Conservation (phyloP, 1,139 yeast genomes). For the Pichia cactophila region DNA sequence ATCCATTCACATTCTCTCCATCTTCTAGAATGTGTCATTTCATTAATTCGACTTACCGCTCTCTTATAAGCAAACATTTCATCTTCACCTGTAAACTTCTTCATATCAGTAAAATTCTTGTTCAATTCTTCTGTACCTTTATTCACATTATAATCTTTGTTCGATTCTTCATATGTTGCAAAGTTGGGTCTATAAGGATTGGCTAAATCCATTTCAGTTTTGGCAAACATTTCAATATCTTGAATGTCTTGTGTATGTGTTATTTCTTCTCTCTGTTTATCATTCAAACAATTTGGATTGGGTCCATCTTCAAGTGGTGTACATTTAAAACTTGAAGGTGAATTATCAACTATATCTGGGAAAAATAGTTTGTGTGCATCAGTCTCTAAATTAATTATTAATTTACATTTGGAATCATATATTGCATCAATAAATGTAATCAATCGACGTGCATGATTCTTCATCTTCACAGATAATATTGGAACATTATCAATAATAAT, state of each 20-base stretch:
- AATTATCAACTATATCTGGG: slow-evolving; percentile 33
- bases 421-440: slow-evolving; percentile 62
- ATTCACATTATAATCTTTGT: slow-evolving; percentile 19
- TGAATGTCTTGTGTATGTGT: slow-evolving; percentile 26
- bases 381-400: slow-evolving; percentile 44
- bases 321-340: slow-evolving; percentile 14
- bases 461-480: slow-evolving; percentile 46
- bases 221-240: slow-evolving; percentile 64
- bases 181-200: slow-evolving; percentile 68
- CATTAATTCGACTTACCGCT: slow-evolving; percentile 61
- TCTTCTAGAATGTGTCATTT: slow-evolving; percentile 50
- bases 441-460: slow-evolving; percentile 62
- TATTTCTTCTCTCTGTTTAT: slow-evolving; percentile 3
- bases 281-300: slow-evolving; percentile 7
- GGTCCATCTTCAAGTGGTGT: slow-evolving; percentile 18
- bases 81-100: slow-evolving; percentile 70
- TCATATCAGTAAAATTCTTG: slow-evolving; percentile 39
- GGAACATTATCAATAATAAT: slow-evolving; percentile 59
- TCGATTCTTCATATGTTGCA: slow-evolving; percentile 47
- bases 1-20: slow-evolving; percentile 53
- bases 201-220: slow-evolving; percentile 50
- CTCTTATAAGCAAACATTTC: slow-evolving; percentile 68
- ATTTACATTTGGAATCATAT: slow-evolving; percentile 59
- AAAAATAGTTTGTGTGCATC: slow-evolving; percentile 49
- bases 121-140: slow-evolving; percentile 12